Evolutionary conservation across 306 rosid species (phyloP), one percentile per base, ranked within the genome.

Genomic region (Glycine tomentella): DNA sequence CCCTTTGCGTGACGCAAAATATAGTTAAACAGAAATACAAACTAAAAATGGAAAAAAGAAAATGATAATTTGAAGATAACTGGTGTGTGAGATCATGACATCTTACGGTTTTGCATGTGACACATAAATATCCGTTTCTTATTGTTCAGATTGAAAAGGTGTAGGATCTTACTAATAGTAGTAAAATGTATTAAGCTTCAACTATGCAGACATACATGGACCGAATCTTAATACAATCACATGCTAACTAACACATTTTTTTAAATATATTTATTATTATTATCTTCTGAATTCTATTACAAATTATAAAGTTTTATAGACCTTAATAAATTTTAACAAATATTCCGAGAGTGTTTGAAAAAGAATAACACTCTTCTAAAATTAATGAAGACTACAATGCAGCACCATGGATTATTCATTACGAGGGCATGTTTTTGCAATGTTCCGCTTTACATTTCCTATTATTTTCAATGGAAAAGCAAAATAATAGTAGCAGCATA

Each of bases 81-180:
- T 12, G 13, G 45, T 62, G 62, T 8, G 13, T 16, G 13, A 13
- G 6, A 7, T 58, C 36, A 61, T 61, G 44, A 13, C 25, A 36
- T 36, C 48, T 36, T 36, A 25, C 31, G 31, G 42, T 69, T 69
- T 48, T 46, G 74, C 40, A 48, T 49, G 74, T 69, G 74, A 48
- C 17, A 25, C 12, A 46, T 48, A 69, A 46, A 48, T 69, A 46
- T 25, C 20, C 52, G 13, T 66, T 3, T 48, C 11, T 46, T 11
- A 48, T 69, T 4, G 8, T 46, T 45, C 40, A 10, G 31, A 25
- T 25, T 25, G 31, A 69, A 3, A 42, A 10, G 16, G 48, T 48
- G 42, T 10, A 2, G 4, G 6, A 68, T 68, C 42, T 46, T 45
- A 57, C 25, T 16, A 16, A 9, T 48, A 53, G 55, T 50, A 50